Base-by-base conservation (phyloP, 768 basidiomycete species). In the Daedaleopsis nitida region DNA sequence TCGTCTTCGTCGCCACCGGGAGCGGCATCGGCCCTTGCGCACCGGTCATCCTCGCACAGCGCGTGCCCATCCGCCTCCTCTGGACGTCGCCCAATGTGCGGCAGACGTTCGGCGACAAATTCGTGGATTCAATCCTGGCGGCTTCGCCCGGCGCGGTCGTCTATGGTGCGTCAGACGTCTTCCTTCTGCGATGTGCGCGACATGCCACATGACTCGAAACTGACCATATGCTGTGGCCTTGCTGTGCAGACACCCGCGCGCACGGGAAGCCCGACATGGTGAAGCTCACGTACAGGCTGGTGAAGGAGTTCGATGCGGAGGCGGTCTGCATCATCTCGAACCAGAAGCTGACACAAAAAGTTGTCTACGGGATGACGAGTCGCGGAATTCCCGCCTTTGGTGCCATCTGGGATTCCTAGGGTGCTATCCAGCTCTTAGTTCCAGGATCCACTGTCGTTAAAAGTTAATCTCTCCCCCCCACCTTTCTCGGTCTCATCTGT, bases 31-130 rank as follows among this genome's bases (percentile, higher is more conserved):
- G 84, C 2, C 85, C 85, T n/a, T 85, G 83, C 66, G 80, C 82
- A 2, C 82, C 83, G 0, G 78, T 77, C 55, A 81, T 87, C 58
- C 68, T 86, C 56, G 84, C 80, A 57, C 73, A 78, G 64, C 73
- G 77, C 24, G 73, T 83, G 9, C 83, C 84, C 5, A 82, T 83
- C 51, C 77, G 80, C 17, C 76, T 86, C 34, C 76, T 87, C n/a
- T 86, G 85, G 85, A 85, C 84, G 0, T 81, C 84, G 16, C 85
- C 84, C 2, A 80, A 84, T 63, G 83, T 85, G 44, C 78, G 84
- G 17, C 75, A 82, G 71, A 87, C 85, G 14, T 87, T 86, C 66
- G 86, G 86, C 27, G 78, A 86, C 69, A 77, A 83, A 54, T 74
- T 87, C 13, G 85, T 86, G 1, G 83, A 86, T 67, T 67, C 78